Evolutionary conservation across 768 basidiomycete genomes (phyloP), one percentile per base, ranked within the genome.

Genomic region (Floccularia luteovirens): DNA sequence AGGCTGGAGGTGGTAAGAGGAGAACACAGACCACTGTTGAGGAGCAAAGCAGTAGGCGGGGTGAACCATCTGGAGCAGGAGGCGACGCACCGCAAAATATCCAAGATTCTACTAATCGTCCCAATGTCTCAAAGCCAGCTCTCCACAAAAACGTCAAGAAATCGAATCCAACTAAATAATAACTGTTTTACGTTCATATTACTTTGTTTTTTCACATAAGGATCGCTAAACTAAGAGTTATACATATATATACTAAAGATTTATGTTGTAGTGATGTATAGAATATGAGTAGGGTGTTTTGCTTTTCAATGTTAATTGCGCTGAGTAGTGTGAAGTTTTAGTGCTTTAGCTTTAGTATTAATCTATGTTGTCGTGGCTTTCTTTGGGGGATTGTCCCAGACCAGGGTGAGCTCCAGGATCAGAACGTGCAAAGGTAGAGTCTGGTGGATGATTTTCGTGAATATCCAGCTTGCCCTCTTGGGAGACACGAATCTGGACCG

Each of bases 371-470:
- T 14, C 8, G 27, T 8, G 27, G 27, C 17, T 43, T 40, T 14
- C 46, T 35, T 10, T 50, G 47, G 16, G 49, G 43, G 23, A 43
- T 42, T 38, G 55, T 52, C 13, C 48, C 51, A n/a, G n/a, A n/a
- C n/a, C n/a, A 14, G 50, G 50, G 20, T 55, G 52, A 19, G 56
- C 52, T 34, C 54, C 56, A 19, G 52, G 47, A 43, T 50, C 53
- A 12, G 55, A 50, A 23, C 41, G 32, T 17, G 31, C 55, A 27
- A 59, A 47, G 2, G 55, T 48, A 10, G 65, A 56, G 44, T 84
- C 80, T 1, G 72, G 61, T 3, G 57, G 44, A 45, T 87, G 83
- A 46, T 81, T 83, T 38, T 85, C 84, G 14, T 61, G 49, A 27
- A 87, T 76, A n/a, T 67, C 49, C 31, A 89, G 55, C 11, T 66